A percentile compares a stretch with the other conserved stretches of the same genome.
Conservation (phyloP, 176 grass and related monocot genomes). For the Chloris gayana region DNA sequence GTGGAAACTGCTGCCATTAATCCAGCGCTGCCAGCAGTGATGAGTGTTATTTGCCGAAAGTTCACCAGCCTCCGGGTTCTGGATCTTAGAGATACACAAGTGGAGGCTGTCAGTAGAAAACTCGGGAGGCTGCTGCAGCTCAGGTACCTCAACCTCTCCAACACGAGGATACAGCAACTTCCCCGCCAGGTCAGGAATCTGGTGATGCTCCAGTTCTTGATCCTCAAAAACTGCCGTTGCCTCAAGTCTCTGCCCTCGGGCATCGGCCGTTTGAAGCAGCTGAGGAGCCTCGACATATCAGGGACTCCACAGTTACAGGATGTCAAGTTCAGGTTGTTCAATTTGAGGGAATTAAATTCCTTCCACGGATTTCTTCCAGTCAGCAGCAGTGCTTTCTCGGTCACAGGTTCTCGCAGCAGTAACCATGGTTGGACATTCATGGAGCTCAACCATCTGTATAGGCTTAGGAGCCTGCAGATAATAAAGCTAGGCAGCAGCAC, state of each 20-base stretch:
- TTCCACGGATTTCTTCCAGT: neutral
- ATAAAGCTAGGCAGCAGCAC: neutral
- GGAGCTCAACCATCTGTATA: neutral
- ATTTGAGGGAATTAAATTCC: neutral
- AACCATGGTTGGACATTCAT: neutral
- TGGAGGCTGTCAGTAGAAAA: neutral
- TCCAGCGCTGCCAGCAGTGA: neutral
- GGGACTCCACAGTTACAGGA: neutral
- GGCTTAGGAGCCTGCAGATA: constrained; percentile 11
- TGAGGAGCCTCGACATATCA: constrained; percentile 27
- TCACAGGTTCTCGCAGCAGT: too few species aligned
- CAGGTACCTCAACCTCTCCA: constrained; percentile 27
- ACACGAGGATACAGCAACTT: neutral
- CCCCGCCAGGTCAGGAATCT: neutral
- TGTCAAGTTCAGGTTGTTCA: neutral
- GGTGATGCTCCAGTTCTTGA: constrained; percentile 9
- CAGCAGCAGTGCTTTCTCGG: neutral
- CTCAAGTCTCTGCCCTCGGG: neutral
- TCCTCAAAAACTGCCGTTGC: neutral
- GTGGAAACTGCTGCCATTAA: too few species aligned
- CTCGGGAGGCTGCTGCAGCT: neutral
- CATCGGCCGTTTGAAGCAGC: neutral
- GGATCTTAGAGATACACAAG: constrained; percentile 11
- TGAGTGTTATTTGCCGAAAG: neutral
- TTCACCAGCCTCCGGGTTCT: constrained; percentile 13